Conservation (phyloP, 2,329 filamentous ascomycete genomes). For the Neofusicoccum sp. region DNA sequence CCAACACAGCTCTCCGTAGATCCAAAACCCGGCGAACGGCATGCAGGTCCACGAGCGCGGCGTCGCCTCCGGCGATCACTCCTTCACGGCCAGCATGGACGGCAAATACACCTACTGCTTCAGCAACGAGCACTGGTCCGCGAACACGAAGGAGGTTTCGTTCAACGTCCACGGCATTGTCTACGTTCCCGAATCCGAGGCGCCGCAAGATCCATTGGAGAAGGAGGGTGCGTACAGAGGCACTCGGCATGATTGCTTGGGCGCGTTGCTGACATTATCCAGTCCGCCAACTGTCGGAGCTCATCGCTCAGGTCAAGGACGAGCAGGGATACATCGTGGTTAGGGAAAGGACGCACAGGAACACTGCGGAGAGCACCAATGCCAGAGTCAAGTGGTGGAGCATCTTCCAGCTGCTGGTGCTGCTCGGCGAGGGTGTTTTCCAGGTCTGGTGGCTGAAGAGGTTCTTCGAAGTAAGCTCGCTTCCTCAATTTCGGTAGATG, state of each 20-base stretch:
- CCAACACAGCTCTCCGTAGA: conserved; percentile 45
- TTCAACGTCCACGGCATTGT: conserved; percentile 99
- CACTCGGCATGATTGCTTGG: background rate
- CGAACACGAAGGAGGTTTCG: conserved; percentile 93
- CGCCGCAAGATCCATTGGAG: conserved; percentile 83
- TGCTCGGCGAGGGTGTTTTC: conserved; percentile 90
- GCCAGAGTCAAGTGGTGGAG: conserved; percentile 99
- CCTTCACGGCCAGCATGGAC: conserved; percentile 80
- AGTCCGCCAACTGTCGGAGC: conserved; percentile 82
- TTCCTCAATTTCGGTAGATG: conserved; percentile 20
- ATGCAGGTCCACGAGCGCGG: conserved; percentile 78
- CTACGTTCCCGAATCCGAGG: conserved; percentile 87
- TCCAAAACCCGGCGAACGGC: conserved; percentile 72
- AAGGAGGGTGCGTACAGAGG: conserved; percentile 65
- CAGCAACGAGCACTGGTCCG: conserved; percentile 97
- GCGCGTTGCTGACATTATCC: background rate
- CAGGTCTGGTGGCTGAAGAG: conserved; percentile 99
- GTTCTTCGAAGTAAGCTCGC: conserved; percentile 76
- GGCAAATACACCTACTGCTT: conserved; percentile 97
- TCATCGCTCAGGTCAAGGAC: conserved; percentile 90
- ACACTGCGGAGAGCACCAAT: conserved; percentile 98
- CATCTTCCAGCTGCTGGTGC: conserved; percentile 86
- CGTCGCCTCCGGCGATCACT: conserved; percentile 87
- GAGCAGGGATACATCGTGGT: conserved; percentile 97
- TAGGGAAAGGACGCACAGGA: conserved; percentile 88